Evolutionary conservation across 2,329 filamentous ascomycete species (phyloP), one percentile per base, ranked within the genome.

Genomic region (Penicillium fuscoglaucum): DNA sequence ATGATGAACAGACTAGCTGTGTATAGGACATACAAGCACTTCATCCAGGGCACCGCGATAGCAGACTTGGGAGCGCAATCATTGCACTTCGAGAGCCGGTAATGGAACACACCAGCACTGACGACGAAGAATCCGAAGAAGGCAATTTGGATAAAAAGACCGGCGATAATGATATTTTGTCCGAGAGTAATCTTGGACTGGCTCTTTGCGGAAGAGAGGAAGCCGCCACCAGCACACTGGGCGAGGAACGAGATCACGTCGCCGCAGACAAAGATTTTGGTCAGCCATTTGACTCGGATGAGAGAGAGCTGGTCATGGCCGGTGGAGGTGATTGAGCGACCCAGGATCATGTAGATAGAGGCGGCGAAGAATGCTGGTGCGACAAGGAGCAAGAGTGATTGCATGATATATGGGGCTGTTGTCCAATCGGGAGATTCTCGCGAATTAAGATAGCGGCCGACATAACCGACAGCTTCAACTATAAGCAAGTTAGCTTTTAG

Each of bases 351-450:
- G 61, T 83, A 82, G 61, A 81, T 79, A 0, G 76, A 76, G 15
- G 80, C 80, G 8, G 80, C 80, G 56, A 80, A 78, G 40, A 82
- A 75, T 3, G 76, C 76, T 0, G 80, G 80, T 0, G 78, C 80
- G 8, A 83, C 68, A 10, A 82, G 72, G 37, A 81, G 72, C 60
- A 82, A 71, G 29, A 81, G 60, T 6, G 67, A 68, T 59, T 81
- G 78, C 48, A 80, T 72, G 58, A 78, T 73, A 63, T 74, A 81
- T 9, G 47, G 47, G 3, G 1, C 2, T 9, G 33, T 35, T 24
- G 29, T 50, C 24, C 26, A 52, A 26, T 41, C 15, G 4, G 49
- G 49, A 1, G 9, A 37, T 35, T 56, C 26, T 12, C n/a, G 12
- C 4, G 39, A 40, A 8, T 37, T 51, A 17, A 51, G 24, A 28